Percentiles rank a stretch among this genome's conserved stretches.
phyloP scores from a whole-genome alignment of 1,139 yeast species.

The Blastobotrys proliferans region DNA sequence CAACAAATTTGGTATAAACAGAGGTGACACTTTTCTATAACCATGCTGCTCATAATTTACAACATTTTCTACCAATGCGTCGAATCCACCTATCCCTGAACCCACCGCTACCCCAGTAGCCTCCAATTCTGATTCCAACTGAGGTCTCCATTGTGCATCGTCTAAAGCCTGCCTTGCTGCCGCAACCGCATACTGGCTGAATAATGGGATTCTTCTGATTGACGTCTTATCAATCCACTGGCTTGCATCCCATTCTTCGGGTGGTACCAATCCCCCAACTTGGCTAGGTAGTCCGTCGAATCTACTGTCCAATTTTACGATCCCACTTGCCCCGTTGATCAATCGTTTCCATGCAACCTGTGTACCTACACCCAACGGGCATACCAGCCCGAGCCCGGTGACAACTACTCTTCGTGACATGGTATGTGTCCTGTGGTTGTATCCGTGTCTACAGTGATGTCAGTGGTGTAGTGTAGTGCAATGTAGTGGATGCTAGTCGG shows the following conservation, averaged over 20 bases:
- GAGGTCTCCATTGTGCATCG: slow-evolving; percentile 56
- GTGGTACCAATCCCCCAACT: slow-evolving; percentile 72
- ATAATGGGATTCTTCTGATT: slow-evolving; percentile 58
- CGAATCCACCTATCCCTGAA: slow-evolving; percentile 87
- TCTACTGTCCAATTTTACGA: slow-evolving; percentile 43
- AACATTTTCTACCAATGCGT: slow-evolving; percentile 64
- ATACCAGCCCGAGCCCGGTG: slow-evolving; percentile 82
- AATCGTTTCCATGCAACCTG: slow-evolving; percentile 36
- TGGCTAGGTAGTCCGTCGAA: slow-evolving; percentile 65
- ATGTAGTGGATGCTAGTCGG: too few relatives aligned
- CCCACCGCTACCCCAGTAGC: slow-evolving; percentile 77
- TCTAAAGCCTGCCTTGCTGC: slow-evolving; percentile 74
- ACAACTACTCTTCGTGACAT: slow-evolving; percentile 63
- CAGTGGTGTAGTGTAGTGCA: not conserved
- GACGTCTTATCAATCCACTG: slow-evolving; percentile 35
- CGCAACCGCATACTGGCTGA: slow-evolving; percentile 74
- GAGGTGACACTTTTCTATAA: slow-evolving; percentile 72
- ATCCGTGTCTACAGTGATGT: not conserved
- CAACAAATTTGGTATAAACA: slow-evolving; percentile 77
- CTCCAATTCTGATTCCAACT: slow-evolving; percentile 33
- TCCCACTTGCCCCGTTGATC: slow-evolving; percentile 32
- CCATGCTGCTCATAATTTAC: slow-evolving; percentile 50
- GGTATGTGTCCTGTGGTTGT: not conserved
- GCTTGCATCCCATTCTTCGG: slow-evolving; percentile 45
- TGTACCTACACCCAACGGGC: slow-evolving; percentile 68